A percentile compares a stretch with the other conserved stretches of the same genome.
Evolutionary conservation across 805 yeast species (phyloP).

Genomic region (Candida dajiaensis): DNA sequence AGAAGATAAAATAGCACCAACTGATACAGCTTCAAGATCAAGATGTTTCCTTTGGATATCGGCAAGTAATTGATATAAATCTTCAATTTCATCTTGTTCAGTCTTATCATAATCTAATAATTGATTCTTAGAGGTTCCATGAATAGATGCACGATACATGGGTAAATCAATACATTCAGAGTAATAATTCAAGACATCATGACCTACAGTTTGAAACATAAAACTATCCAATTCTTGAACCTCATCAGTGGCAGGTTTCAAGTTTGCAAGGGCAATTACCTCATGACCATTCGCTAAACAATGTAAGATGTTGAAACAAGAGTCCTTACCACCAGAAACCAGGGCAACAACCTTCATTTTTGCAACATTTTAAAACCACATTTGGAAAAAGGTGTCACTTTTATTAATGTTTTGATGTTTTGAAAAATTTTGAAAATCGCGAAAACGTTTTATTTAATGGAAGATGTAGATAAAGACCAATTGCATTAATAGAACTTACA

Average conservation of each 20-base stretch:
- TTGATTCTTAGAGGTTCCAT: conserved; percentile 58
- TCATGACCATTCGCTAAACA: conserved; percentile 85
- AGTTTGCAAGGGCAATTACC: conserved; percentile 76
- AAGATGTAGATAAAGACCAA: too few relatives aligned
- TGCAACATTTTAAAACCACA: background rate
- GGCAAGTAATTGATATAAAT: conserved; percentile 50
- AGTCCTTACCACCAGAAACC: conserved; percentile 94
- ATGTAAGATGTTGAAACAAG: conserved; percentile 83
- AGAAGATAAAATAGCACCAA: conserved; percentile 94
- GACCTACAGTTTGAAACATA: conserved; percentile 98
- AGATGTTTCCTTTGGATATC: conserved; percentile 51
- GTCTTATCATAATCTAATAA: conserved; percentile 66
- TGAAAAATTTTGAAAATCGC: too few relatives aligned
- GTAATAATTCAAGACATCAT: conserved; percentile 63
- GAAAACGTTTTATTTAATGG: too few relatives aligned
- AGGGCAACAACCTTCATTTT: conserved; percentile 87
- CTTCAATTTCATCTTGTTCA: conserved; percentile 81
- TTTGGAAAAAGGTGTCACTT: background rate
- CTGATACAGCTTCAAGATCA: conserved; percentile 78
- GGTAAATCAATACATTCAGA: conserved; percentile 74
- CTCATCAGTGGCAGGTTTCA: conserved; percentile 52
- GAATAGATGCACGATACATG: conserved; percentile 61
- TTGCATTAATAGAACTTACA: too few relatives aligned
- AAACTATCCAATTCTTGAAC: conserved; percentile 82
- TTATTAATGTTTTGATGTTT: too few relatives aligned